Conservation (phyloP, 805 yeast species). For the Suhomyces sp. region DNA sequence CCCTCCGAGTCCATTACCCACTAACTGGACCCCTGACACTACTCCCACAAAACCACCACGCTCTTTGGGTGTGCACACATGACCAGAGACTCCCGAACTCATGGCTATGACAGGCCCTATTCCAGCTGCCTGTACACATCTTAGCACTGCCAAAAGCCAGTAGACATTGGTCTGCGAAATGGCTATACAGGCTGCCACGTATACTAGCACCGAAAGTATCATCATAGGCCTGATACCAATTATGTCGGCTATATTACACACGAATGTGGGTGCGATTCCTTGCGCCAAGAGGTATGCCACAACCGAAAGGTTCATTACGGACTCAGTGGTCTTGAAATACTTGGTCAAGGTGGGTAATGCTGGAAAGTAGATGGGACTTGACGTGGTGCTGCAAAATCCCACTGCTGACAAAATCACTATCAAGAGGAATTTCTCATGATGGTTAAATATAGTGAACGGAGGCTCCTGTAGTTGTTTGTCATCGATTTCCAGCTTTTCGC, state of each 20-base stretch:
- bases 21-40: constrained; percentile 58
- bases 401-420: constrained; percentile 41
- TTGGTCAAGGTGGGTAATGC: constrained; percentile 59
- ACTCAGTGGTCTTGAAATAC: constrained; percentile 54
- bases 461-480: background rate
- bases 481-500: background rate
- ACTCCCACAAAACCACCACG: constrained; percentile 74
- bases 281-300: constrained; percentile 75
- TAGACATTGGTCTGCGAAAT: constrained; percentile 58
- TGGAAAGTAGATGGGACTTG: constrained; percentile 80
- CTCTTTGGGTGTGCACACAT: constrained; percentile 60
- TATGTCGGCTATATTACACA: constrained; percentile 66
- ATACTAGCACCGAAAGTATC: constrained; percentile 51
- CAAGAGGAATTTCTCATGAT: constrained; percentile 38
- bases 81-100: constrained; percentile 70
- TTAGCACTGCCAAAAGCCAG: constrained; percentile 57
- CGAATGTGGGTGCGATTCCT: constrained; percentile 69
- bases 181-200: constrained; percentile 61
- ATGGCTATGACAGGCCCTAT: constrained; percentile 76
- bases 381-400: constrained; percentile 67
- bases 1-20: constrained; percentile 80
- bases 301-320: constrained; percentile 66
- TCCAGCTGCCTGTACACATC: constrained; percentile 78
- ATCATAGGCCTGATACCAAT: constrained; percentile 72
- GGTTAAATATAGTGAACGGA: constrained; percentile 42